These are phyloP conservation scores for Moesziomyces sp. DNA, from an alignment of 1,284 basidiomycete species.

Conservation along the genomic window DNA sequence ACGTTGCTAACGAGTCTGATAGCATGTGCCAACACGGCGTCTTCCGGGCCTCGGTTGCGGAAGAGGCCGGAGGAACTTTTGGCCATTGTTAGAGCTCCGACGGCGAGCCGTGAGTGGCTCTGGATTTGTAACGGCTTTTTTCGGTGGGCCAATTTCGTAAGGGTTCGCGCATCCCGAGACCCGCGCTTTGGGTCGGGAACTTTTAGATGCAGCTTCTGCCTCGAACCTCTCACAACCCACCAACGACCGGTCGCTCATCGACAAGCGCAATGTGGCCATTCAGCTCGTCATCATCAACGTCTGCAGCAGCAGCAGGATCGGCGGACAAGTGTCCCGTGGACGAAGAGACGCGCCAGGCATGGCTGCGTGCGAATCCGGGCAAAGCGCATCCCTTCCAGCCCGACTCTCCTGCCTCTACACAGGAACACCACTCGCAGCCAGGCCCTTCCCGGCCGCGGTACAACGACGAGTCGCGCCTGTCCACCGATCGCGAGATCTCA, in stretches of 20 bases:
- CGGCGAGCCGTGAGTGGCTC: no score
- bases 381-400: constrained; percentile 31
- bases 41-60: no score
- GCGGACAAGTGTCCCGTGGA: constrained; percentile 78
- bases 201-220: background rate
- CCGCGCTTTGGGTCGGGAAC: background rate
- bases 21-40: no score
- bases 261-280: constrained; percentile 36
- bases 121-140: no score
- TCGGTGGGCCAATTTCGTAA: background rate
- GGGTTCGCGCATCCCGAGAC: constrained; percentile 3
- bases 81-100: no score
- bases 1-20: no score
- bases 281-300: constrained; percentile 16
- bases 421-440: constrained; percentile 5
- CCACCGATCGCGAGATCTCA: constrained; percentile 79
- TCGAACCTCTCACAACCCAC: background rate
- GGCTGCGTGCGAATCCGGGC: constrained; percentile 67
- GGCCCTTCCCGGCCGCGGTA: constrained; percentile 19
- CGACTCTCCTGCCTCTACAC: background rate
- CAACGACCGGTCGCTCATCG: background rate
- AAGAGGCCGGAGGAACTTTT: no score
- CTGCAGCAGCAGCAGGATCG: constrained; percentile 12
- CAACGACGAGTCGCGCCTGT: constrained; percentile 67
- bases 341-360: constrained; percentile 69